A percentile compares a stretch with the other conserved stretches of the same genome.
phyloP scores from a whole-genome alignment of 106 monocot genomes.

The Acorus calamus region DNA sequence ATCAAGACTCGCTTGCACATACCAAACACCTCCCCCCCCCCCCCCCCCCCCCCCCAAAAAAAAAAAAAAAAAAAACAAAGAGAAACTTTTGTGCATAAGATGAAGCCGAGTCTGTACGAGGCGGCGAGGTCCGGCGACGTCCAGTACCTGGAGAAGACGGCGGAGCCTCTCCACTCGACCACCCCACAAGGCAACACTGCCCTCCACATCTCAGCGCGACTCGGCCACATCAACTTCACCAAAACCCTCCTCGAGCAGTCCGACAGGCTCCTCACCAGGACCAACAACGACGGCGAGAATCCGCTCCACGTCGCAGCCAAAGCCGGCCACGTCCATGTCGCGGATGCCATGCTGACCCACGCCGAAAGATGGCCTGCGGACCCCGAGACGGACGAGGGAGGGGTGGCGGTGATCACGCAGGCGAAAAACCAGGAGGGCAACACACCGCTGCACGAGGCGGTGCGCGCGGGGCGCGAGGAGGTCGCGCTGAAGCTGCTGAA shows the following conservation, averaged over 20 bases:
- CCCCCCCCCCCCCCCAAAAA: too few relatives aligned
- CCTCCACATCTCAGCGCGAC: constrained; percentile 25
- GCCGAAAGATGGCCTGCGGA: constrained; percentile 6
- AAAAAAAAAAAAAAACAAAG: too few relatives aligned
- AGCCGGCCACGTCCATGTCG: constrained; percentile 12
- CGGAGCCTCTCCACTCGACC: constrained; percentile 2
- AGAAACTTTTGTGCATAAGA: too few relatives aligned
- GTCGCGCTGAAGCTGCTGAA: constrained; percentile 18
- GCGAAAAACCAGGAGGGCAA: constrained; percentile 13
- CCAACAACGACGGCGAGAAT: constrained; percentile 25
- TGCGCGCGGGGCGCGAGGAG: constrained; percentile 5
- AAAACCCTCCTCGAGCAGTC: constrained; percentile 2
- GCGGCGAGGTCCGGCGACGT: constrained; percentile 22
- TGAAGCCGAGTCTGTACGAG: constrained; percentile 18
- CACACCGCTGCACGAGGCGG: constrained; percentile 33
- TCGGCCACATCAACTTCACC: constrained; percentile 13
- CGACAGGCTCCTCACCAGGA: constrained; percentile 8
- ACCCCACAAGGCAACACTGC: constrained; percentile 25
- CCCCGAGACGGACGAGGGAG: constrained; percentile 3
- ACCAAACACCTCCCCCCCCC: too few relatives aligned
- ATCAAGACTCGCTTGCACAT: too few relatives aligned
- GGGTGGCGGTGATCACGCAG: constrained; percentile 6
- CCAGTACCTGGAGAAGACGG: background rate
- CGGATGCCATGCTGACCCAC: constrained; percentile 1
- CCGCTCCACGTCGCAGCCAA: constrained; percentile 27